A percentile compares a stretch with the other conserved stretches of the same genome.
phyloP scores from a whole-genome alignment of 352 stramenopile species.

The Pythium periplocum region DNA sequence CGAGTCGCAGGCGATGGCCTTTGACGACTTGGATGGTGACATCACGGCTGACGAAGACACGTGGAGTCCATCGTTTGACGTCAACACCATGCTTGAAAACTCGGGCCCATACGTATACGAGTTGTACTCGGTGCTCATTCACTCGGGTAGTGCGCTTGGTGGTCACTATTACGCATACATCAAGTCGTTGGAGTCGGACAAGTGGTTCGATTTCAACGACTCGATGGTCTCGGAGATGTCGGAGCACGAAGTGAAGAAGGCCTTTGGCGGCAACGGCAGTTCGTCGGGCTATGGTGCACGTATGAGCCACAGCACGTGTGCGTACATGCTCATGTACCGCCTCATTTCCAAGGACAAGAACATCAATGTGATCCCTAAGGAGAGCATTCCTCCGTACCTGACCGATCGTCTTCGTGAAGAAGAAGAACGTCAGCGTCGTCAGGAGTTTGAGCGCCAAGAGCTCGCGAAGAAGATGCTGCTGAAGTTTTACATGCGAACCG shows the following conservation, averaged over 20 bases:
- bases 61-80: constrained; percentile 69
- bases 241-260: constrained; percentile 69
- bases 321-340: constrained; percentile 92
- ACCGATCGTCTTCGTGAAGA: constrained; percentile 61
- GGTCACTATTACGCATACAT: constrained; percentile 95
- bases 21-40: constrained; percentile 19
- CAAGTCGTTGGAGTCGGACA: constrained; percentile 71
- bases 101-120: constrained; percentile 83
- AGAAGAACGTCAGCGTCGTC: constrained; percentile 44
- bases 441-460: constrained; percentile 65
- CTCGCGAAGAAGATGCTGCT: constrained; percentile 72
- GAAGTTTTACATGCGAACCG: constrained; percentile 79
- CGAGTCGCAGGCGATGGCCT: constrained; percentile 48
- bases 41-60: constrained; percentile 24
- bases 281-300: constrained; percentile 11
- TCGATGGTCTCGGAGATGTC: constrained; percentile 75
- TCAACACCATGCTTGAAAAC: constrained; percentile 50
- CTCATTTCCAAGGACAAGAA: constrained; percentile 64
- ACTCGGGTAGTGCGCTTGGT: constrained; percentile 87
- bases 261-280: constrained; percentile 52
- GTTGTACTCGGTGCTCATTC: constrained; percentile 90
- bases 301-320: constrained; percentile 68
- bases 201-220: constrained; percentile 90
- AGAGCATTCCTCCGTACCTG: constrained; percentile 63
- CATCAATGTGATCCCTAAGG: constrained; percentile 49